Conservation (phyloP, 371 early-diverging fungal species). For the Sporodiniella umbellata region DNA sequence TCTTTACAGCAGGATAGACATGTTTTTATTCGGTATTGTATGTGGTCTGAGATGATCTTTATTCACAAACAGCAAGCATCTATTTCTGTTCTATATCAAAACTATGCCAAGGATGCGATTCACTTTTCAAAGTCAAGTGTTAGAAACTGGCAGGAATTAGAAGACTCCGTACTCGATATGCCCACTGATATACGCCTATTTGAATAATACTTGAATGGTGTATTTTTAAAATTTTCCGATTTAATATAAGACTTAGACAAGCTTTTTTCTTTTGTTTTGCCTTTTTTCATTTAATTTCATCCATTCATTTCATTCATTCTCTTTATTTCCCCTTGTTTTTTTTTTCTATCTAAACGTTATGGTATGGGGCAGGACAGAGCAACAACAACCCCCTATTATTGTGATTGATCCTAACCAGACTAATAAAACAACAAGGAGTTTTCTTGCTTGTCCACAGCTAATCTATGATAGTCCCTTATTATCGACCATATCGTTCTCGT, state of each 20-base stretch:
- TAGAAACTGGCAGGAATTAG: constrained; percentile 63
- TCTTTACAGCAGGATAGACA: constrained; percentile 46
- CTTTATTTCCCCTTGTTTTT: neutral
- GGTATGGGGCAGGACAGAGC: neutral
- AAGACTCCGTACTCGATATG: constrained; percentile 41
- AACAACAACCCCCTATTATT: neutral
- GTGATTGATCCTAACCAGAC: neutral
- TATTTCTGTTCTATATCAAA: constrained; percentile 62
- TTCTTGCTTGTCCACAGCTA: neutral
- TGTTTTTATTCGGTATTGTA: constrained; percentile 37
- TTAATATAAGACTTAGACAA: neutral
- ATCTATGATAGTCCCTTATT: neutral
- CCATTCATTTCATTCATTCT: too few species aligned
- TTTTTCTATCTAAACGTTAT: neutral
- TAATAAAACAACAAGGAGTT: neutral
- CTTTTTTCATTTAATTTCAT: neutral
- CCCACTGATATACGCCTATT: constrained; percentile 45
- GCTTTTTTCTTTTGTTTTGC: neutral
- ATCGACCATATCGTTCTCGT: neutral
- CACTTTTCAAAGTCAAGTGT: constrained; percentile 50
- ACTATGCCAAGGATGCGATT: constrained; percentile 56
- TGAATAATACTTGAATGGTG: constrained; percentile 12
- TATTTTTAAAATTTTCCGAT: neutral
- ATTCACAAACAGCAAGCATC: constrained; percentile 51
- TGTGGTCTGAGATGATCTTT: constrained; percentile 43